Evolutionary conservation across 495 filamentous ascomycete species (phyloP).

Genomic region (Trichocladium antarcticum): DNA sequence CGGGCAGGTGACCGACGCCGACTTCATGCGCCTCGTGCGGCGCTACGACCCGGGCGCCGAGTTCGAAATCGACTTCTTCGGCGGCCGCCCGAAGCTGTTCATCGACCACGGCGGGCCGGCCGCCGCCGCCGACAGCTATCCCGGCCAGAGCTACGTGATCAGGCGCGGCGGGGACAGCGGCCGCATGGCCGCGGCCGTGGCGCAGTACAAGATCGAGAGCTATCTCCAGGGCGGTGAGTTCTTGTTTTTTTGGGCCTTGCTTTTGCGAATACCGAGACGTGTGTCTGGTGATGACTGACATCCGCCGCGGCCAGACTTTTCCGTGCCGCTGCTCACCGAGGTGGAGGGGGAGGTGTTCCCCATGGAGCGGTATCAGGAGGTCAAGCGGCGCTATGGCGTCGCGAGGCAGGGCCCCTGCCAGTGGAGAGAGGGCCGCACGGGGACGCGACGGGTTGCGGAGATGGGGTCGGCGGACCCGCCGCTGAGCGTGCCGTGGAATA

Average conservation of each 20-base stretch:
- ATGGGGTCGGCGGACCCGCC: conserved; percentile 4
- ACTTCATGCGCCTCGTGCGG: conserved; percentile 11
- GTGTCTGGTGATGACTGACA: neutral
- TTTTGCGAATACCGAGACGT: too few relatives aligned
- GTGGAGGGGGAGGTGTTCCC: conserved; percentile 1
- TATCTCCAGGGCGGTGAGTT: conserved; percentile 17
- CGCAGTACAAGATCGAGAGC: conserved; percentile 11
- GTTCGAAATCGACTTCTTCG: conserved; percentile 19
- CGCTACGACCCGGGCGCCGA: conserved; percentile 16
- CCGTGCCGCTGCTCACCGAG: conserved; percentile 6
- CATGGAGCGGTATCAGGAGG: conserved; percentile 14
- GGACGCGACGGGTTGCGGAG: conserved; percentile 4
- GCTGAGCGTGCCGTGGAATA: conserved; percentile 13
- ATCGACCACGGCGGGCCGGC: conserved; percentile 3
- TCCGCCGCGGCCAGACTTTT: conserved; percentile 14
- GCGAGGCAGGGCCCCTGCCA: conserved; percentile 3
- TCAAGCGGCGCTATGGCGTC: conserved; percentile 8
- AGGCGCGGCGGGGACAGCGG: conserved; percentile 5
- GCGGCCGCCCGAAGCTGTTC: conserved; percentile 16
- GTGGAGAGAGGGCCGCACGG: neutral
- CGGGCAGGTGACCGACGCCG: conserved; percentile 9
- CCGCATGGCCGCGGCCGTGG: conserved; percentile 10
- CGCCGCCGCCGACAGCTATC: conserved; percentile 6
- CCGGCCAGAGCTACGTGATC: conserved; percentile 14
- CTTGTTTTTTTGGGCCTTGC: too few relatives aligned